Percentiles rank a stretch among this genome's conserved stretches.
Conservation (phyloP, 208 protist species). For the Acanthamoeba lugdunensis region DNA sequence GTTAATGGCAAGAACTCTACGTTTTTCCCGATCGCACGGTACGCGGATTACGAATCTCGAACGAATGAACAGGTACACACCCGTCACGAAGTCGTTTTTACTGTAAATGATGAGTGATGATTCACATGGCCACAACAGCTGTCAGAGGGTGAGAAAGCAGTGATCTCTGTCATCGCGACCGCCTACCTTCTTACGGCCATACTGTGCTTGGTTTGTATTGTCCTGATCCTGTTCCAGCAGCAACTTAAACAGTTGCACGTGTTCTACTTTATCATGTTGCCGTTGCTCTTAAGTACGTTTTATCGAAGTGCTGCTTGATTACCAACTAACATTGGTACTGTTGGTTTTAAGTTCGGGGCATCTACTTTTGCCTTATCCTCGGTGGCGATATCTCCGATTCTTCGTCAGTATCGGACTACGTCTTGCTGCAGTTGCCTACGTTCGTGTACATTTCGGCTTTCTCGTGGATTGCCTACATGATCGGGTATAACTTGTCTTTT, state of each 20-base stretch:
- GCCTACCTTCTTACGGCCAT: neutral
- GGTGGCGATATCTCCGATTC: neutral
- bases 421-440: neutral
- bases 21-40: too few species aligned
- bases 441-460: neutral
- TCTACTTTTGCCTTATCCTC: neutral
- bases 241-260: neutral
- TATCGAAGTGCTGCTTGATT: too few species aligned
- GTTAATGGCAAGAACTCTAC: too few species aligned
- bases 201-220: neutral
- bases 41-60: too few species aligned
- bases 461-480: conserved; percentile 1
- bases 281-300: neutral
- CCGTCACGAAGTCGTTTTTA: too few species aligned
- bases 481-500: neutral
- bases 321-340: too few species aligned
- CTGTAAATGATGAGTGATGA: too few species aligned
- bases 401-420: neutral
- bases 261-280: neutral
- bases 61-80: too few species aligned
- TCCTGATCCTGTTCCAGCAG: neutral
- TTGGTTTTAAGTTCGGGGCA: neutral
- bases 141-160: neutral
- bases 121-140: too few species aligned
- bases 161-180: neutral